Evolutionary conservation across 169 alveolate genomes (phyloP).

Genomic region (Sarcocystis neurona): DNA sequence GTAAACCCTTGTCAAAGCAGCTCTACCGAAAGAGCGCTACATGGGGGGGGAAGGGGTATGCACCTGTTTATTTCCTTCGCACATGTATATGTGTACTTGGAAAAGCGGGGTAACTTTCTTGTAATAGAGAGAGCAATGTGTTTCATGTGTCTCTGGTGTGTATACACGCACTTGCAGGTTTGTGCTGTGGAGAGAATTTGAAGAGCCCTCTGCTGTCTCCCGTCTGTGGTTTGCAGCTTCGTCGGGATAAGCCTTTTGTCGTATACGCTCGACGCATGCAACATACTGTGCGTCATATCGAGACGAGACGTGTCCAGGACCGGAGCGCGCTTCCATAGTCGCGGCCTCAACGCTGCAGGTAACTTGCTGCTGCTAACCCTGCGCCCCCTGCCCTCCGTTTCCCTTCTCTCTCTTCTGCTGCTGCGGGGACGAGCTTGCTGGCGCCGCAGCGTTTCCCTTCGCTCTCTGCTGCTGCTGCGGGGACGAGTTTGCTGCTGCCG

Average conservation of each 20-base stretch:
- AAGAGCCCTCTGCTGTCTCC: too few relatives aligned
- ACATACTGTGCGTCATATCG: constrained; percentile 73
- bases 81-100: too few relatives aligned
- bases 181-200: too few relatives aligned
- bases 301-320: constrained; percentile 87
- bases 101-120: too few relatives aligned
- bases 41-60: too few relatives aligned
- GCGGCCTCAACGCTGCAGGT: constrained; percentile 89
- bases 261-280: background rate
- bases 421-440: background rate
- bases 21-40: too few relatives aligned
- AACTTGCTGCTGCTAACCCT: constrained; percentile 3
- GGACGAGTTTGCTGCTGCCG: background rate
- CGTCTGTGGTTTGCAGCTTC: background rate
- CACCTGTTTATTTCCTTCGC: too few relatives aligned
- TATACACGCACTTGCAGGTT: too few relatives aligned
- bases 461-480: background rate
- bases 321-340: constrained; percentile 87
- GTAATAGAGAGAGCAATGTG: too few relatives aligned
- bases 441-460: background rate
- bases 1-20: too few relatives aligned
- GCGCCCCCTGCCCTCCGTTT: background rate
- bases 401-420: background rate
- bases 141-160: too few relatives aligned
- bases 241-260: background rate